Base-by-base conservation (phyloP, 208 protist species). In the Vickermania spadyakhi region DNA sequence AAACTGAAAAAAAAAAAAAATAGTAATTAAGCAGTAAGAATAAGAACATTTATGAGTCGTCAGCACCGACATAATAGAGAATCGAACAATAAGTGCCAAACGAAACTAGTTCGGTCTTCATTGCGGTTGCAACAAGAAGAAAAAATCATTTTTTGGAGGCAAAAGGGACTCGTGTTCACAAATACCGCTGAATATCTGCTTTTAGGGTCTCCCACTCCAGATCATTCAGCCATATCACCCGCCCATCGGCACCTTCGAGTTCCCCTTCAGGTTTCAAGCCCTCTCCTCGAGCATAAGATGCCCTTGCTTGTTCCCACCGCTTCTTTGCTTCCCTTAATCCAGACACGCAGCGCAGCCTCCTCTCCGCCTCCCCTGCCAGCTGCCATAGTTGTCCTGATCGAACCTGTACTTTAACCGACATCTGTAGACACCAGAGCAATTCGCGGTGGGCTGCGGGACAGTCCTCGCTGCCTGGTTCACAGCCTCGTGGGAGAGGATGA, bases 361-460 rank as follows among this genome's bases (percentile, higher is more conserved):
- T 18, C 41, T 45, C 55, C 21, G n/a, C 55, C 25, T 73, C 58
- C 14, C 68, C 72, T 2, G 36, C 68, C 4, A 27, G 50, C 31
- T 25, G 56, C 45, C 60, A 78, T 28, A 84, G 64, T 14, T 63
- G 70, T 13, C 60, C 58, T 1, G 66, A 66, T 3, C 77, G 71
- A 13, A 74, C 31, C 29, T 57, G 56, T n/a, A 84, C 55, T 58
- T 84, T 84, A 18, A 41, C 23, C 5, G 66, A 50, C 50, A 84
- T 68, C 28, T 66, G 53, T 31, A 76, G 64, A 49, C 66, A 67
- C 77, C 77, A 84, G 28, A 62, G 23, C 29, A 74, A 3, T 14
- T 18, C 49, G n/a, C 52, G 42, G 27, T 53, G 27, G 41, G 68
- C 70, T 11, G 49, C 54, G 18, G 61, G 29, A 3, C 7, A 26